Evolutionary conservation across 2,329 filamentous ascomycete species (phyloP).

Genomic region (Epichloe gansuensis): DNA sequence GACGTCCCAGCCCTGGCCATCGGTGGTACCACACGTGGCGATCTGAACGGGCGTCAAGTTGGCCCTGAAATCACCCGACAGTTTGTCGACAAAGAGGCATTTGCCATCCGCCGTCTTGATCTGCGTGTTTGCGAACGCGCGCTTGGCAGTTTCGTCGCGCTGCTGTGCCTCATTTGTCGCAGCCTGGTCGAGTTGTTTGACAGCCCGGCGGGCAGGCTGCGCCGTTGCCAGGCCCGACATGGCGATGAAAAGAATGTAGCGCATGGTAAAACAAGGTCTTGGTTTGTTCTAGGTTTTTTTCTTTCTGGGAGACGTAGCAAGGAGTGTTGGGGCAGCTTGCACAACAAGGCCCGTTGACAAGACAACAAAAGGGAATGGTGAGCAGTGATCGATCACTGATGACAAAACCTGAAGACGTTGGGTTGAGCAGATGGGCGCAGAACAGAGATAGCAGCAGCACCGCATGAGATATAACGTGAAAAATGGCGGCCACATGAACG

Average conservation of each 20-base stretch:
- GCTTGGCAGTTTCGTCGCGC: conserved; percentile 30
- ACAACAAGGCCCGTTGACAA: neutral
- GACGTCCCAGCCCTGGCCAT: conserved; percentile 35
- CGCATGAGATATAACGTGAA: neutral
- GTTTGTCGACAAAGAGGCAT: conserved; percentile 33
- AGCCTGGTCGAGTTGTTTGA: conserved; percentile 28
- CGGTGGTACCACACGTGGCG: conserved; percentile 28
- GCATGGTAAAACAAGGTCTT: neutral
- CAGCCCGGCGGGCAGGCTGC: conserved; percentile 10
- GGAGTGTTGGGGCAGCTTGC: neutral
- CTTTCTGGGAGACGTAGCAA: neutral
- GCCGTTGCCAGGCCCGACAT: neutral
- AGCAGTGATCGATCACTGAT: neutral
- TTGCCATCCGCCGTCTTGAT: conserved; percentile 32
- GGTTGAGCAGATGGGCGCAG: too few relatives aligned
- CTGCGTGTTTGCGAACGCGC: conserved; percentile 30
- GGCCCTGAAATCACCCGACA: conserved; percentile 35
- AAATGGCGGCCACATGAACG: too few relatives aligned
- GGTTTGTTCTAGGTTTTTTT: neutral
- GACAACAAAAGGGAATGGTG: neutral
- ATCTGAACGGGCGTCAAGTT: conserved; percentile 35
- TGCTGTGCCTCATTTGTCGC: conserved; percentile 33
- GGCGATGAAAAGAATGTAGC: neutral
- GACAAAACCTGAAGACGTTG: too few relatives aligned
- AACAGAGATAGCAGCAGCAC: too few relatives aligned